These are phyloP conservation scores for Flaveria bidentis DNA, from an alignment of 129 eudicot genomes.

Conservation along the genomic window DNA sequence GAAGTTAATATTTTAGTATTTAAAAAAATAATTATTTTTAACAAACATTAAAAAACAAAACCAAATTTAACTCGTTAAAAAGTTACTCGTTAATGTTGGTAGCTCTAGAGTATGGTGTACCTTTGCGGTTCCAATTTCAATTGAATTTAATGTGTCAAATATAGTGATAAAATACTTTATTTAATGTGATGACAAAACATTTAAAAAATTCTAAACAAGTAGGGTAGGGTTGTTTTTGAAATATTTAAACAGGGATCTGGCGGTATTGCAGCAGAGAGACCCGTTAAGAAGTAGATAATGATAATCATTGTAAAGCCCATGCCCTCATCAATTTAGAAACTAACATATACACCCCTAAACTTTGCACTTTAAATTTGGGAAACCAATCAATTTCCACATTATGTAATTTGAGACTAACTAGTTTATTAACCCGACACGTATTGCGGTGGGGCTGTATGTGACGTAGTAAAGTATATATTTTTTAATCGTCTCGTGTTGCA, in stretches of 20 bases:
- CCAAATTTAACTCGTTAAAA: too few relatives aligned
- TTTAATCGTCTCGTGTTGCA: too few relatives aligned
- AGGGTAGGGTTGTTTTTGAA: constrained; percentile 28
- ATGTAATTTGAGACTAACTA: too few relatives aligned
- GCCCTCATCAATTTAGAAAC: neutral
- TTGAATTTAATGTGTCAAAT: neutral
- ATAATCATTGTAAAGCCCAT: constrained; percentile 20
- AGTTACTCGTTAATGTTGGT: too few relatives aligned
- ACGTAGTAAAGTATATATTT: too few relatives aligned
- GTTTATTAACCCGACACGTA: too few relatives aligned
- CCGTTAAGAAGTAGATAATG: constrained; percentile 18
- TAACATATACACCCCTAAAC: neutral
- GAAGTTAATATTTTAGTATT: too few relatives aligned
- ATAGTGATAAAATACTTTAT: neutral
- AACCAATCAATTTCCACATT: too few relatives aligned
- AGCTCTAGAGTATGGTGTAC: neutral
- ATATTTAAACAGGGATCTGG: constrained; percentile 45
- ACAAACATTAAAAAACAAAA: too few relatives aligned
- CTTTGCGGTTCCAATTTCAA: neutral
- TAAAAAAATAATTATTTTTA: too few relatives aligned
- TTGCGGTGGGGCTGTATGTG: too few relatives aligned
- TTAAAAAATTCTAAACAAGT: neutral
- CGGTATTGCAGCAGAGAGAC: constrained; percentile 20
- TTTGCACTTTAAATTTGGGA: neutral
- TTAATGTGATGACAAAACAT: neutral